Evolutionary conservation across 495 filamentous ascomycete species (phyloP), one percentile per base, ranked within the genome.

Genomic region (Xylaria venustula): DNA sequence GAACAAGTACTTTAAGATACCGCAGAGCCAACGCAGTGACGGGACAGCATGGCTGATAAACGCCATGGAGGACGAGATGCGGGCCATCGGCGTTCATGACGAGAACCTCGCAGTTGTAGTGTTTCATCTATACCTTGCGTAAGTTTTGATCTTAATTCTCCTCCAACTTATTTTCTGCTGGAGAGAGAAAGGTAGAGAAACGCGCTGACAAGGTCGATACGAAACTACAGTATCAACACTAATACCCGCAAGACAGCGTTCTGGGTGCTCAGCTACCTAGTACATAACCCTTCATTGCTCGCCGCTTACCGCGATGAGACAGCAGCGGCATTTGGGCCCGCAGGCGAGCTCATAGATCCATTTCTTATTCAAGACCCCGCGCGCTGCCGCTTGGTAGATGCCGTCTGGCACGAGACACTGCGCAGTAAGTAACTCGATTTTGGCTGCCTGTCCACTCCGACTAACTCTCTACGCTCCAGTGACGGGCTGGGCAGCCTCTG

Each of bases 171-270:
- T 42, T n/a, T n/a, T 17, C 15, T 12, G 15, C 40, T 12, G 40
- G n/a, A n/a, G n/a, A n/a, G n/a, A 41, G 11, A 7, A 17, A 11
- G 25, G 19, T 7, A 7, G 11, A 9, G 44, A 23, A 46, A 19
- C 46, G 9, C 23, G 25, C 23, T 49, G 8, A 28, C 46, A 1
- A 30, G 6, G 22, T 14, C 23, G 8, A n/a, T 15, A 26, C 23
- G 2, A 46, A 22, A 22, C 15, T 11, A 17, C 44, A 68, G 52
- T 11, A 62, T 62, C 28, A 62, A 49, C 41, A 67, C 66, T 23
- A 73, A 74, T 46, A 61, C 67, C 3, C 62, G 67, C 20, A 67
- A 68, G 40, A 55, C 60, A 0, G 52, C 66, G n/a, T 72, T 72
- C 52, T 72, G 70, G 70, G 40, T 69, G 45, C 54, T 74, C 0